These are phyloP conservation scores for Aspergillus arachidicola DNA, from an alignment of 2,329 filamentous ascomycete species.

Conservation along the genomic window DNA sequence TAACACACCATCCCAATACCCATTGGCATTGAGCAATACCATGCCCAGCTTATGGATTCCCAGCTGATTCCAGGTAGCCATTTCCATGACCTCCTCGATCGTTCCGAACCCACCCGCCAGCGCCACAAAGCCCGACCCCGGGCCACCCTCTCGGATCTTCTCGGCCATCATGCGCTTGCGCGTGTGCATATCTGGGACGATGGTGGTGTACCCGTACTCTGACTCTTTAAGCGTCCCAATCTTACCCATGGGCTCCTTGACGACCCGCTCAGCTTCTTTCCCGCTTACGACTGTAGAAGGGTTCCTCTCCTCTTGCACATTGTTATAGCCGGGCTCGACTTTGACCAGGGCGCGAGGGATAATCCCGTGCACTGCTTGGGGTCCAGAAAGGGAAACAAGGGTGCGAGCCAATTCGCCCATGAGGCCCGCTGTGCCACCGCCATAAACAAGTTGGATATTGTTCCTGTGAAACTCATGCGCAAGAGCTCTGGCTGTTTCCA, in stretches of 20 bases:
- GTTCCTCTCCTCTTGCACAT: slow-evolving; percentile 21
- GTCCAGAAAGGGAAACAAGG: slow-evolving; percentile 79
- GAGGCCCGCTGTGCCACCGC: slow-evolving; percentile 88
- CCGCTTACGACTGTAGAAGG: slow-evolving; percentile 45
- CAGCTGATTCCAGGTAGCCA: slow-evolving; percentile 92
- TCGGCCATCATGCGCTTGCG: slow-evolving; percentile 92
- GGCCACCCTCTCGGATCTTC: slow-evolving; percentile 80
- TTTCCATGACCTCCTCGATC: slow-evolving; percentile 93
- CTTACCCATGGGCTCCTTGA: slow-evolving; percentile 53
- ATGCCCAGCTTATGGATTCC: slow-evolving; percentile 84
- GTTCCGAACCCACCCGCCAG: slow-evolving; percentile 90
- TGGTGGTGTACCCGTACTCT: slow-evolving; percentile 78
- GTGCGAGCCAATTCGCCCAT: slow-evolving; percentile 94
- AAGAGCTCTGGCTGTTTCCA: slow-evolving; percentile 76
- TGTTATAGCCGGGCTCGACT: slow-evolving; percentile 59
- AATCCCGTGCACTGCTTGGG: slow-evolving; percentile 83
- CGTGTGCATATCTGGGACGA: slow-evolving; percentile 95
- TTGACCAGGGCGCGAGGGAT: slow-evolving; percentile 84
- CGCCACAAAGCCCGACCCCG: slow-evolving; percentile 86
- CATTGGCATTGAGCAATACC: slow-evolving; percentile 81
- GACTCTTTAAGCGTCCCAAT: slow-evolving; percentile 35
- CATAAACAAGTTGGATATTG: slow-evolving; percentile 86
- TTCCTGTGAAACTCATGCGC: slow-evolving; percentile 73
- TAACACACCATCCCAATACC: slow-evolving; percentile 88
- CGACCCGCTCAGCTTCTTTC: slow-evolving; percentile 54